Conservation (phyloP, 75 land plant species). For the Cupressus sempervirens region DNA sequence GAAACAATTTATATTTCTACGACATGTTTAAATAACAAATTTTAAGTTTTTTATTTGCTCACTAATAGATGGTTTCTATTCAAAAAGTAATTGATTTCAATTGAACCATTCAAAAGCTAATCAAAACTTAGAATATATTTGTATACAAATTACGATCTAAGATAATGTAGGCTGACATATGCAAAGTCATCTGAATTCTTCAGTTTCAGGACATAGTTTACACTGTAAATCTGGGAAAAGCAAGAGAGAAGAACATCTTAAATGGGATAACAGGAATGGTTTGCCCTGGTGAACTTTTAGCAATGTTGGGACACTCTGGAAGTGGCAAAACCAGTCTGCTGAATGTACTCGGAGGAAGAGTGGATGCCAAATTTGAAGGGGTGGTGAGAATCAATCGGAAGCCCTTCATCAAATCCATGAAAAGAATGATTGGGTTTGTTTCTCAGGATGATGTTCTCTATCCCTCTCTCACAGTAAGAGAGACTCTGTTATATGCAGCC, state of each 20-base stretch:
- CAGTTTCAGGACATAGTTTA: constrained; percentile 7
- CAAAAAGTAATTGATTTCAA: no score
- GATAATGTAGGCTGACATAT: neutral
- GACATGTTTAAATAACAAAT: no score
- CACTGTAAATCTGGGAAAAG: neutral
- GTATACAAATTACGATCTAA: neutral
- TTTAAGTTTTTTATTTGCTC: no score
- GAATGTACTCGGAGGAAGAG: constrained; percentile 36
- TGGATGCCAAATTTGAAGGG: constrained; percentile 19
- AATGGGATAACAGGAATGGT: constrained; percentile 45
- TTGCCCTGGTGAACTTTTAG: constrained; percentile 45
- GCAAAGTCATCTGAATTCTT: constrained; percentile 1
- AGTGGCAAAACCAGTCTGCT: constrained; percentile 56
- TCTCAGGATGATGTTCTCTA: constrained; percentile 66
- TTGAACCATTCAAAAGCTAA: no score
- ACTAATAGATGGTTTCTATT: no score
- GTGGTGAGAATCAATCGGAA: constrained; percentile 34
- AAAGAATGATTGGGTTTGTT: constrained; percentile 57
- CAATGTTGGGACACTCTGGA: constrained; percentile 53
- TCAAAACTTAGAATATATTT: no score
- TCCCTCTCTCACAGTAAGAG: constrained; percentile 50
- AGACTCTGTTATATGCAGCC: constrained; percentile 56
- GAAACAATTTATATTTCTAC: no score
- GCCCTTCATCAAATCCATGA: constrained; percentile 21
- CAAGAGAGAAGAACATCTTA: constrained; percentile 30